Evolutionary conservation across 306 rosid genomes (phyloP), one percentile per base, ranked within the genome.

Genomic region (Lithocarpus polystachyus): DNA sequence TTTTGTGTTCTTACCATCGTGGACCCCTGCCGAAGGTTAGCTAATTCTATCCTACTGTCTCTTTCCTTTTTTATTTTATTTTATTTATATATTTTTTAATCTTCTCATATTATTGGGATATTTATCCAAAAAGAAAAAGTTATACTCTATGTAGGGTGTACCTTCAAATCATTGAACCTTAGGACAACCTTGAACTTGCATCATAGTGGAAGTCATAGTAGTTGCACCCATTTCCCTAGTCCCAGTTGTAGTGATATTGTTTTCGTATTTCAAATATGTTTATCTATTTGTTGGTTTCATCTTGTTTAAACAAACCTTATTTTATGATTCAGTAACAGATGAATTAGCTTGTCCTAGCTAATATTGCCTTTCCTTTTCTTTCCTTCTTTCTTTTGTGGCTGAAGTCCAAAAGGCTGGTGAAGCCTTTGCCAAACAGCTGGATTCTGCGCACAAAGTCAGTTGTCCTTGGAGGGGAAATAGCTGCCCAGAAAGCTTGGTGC

Each of bases 401-500:
- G 48, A 83, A 96, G 98, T 84, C 86, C 95, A 93, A 91, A 83
- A 78, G 80, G 96, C 96, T 45, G 80, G 88, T 59, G 90, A 90
- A 75, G 93, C 88, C 88, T 91, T 96, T 90, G 88, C 91, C 33
- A 88, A 89, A 87, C 89, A 91, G 86, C 94, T 96, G 90, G 97
- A 91, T 87, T 87, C 81, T 0, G 97, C 90, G 61, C 99, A 96
- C 74, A 92, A 83, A 77, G 96, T 73, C 72, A 84, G 82, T 75
- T 96, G 99, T 82, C 89, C 97, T 72, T 96, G 99, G 99, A 89
- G 87, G 88, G 99, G 97, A 79, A 96, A 93, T 82, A 90, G 90
- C 84, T 96, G 99, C 81, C 98, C 98, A 31, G 99, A 91, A 83
- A 93, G 99, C 85, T 87, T 96, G 84, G 99, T 93, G 92, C 99